Base-by-base conservation (phyloP, 139 green algal genomes). In the Chlamydomonas schloesseri region DNA sequence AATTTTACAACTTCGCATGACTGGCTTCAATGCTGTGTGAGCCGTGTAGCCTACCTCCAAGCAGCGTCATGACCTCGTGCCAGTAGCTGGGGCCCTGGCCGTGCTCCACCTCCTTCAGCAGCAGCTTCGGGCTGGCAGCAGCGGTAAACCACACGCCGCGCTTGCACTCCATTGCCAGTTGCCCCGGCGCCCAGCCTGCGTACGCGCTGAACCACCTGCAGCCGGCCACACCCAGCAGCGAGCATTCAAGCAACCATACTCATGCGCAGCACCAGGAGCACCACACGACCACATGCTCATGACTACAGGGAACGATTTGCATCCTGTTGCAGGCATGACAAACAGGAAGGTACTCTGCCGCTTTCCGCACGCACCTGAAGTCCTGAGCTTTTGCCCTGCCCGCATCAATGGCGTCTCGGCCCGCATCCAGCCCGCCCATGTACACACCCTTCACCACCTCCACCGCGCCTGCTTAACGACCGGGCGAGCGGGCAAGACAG, bases 91-190 rank as follows among this genome's bases (percentile, higher is more conserved):
- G 64, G 2, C 84, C 85, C 36, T 83, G 33, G 31, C 62, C 86
- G n/a, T 79, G 47, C 68, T 83, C 78, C 65, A 89, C 57, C 18
- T 71, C 33, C 78, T 93, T 88, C n/a, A 97, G 88, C 29, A 97
- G 72, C 15, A 96, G n/a, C 71, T 87, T 74, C 18, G 71, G 89
- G 42, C 90, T 92, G 58, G 83, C 93, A 0, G 94, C 92, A 26
- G 94, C 96, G 2, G 90, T 83, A 79, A 96, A 94, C 96, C 96
- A 98, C 58, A 97, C 95, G 29, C 95, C 94, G 1, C 81, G 57
- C n/a, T 82, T 58, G 47, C 91, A 93, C 91, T 98, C 96, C 58
- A 82, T 72, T 73, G 95, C 88, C 42, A 98, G 89, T 90, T 98
- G 96, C 31, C 94, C 96, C 0, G 94, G 90, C 0, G 84, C 91